phyloP scores from a whole-genome alignment of 208 protist genomes.

The Trypanosomatidae sp. region DNA sequence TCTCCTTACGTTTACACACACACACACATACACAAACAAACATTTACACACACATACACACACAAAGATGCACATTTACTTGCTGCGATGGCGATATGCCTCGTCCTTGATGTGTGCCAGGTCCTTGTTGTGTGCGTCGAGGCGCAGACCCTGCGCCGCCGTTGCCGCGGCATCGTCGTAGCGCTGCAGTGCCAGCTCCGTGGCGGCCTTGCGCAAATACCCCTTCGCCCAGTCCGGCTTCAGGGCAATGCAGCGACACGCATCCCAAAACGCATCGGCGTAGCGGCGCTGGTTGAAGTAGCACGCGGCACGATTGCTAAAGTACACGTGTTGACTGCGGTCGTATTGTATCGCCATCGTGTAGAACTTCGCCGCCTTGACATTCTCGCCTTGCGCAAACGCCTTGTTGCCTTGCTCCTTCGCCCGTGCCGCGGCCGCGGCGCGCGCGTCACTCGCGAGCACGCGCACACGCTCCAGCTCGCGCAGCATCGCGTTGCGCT shows the following conservation, averaged over 20 bases:
- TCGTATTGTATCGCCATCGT: slow-evolving; percentile 84
- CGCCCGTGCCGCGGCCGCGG: slow-evolving; percentile 40
- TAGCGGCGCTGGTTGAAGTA: slow-evolving; percentile 84
- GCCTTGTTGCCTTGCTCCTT: slow-evolving; percentile 88
- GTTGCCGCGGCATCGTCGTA: slow-evolving; percentile 45
- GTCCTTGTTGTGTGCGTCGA: slow-evolving; percentile 59
- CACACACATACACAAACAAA: too few relatives aligned
- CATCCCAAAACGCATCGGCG: slow-evolving; percentile 80
- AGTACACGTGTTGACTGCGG: slow-evolving; percentile 79
- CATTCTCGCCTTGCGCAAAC: slow-evolving; percentile 72
- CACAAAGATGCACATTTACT: too few relatives aligned
- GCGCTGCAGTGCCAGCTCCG: slow-evolving; percentile 48
- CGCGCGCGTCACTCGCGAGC: slow-evolving; percentile 20
- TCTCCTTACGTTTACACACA: not conserved
- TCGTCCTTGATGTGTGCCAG: slow-evolving; percentile 50
- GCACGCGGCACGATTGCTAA: slow-evolving; percentile 86
- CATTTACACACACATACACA: too few relatives aligned
- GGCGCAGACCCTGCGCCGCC: slow-evolving; percentile 35
- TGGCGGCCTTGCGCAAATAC: slow-evolving; percentile 83
- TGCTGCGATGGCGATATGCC: slow-evolving; percentile 21
- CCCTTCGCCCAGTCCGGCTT: slow-evolving; percentile 86
- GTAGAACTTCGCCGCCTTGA: slow-evolving; percentile 89
- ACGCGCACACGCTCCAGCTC: slow-evolving; percentile 56
- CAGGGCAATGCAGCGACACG: slow-evolving; percentile 70
- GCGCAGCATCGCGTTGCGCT: slow-evolving; percentile 22